These are phyloP conservation scores for Hamamelis virginiana DNA, from an alignment of 164 flowering plant species.

Conservation along the genomic window DNA sequence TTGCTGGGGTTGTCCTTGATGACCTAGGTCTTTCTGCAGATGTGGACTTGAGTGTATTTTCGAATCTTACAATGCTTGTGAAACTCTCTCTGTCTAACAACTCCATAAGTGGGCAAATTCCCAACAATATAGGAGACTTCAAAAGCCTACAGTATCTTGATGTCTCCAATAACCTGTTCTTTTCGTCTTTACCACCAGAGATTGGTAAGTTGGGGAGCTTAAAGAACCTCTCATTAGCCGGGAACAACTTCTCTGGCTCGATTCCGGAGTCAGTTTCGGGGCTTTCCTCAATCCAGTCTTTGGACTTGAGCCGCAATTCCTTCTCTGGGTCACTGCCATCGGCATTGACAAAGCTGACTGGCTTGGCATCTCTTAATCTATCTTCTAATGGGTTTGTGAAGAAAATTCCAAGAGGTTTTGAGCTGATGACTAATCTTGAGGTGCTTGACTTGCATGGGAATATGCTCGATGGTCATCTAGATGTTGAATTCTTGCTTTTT, in stretches of 20 bases:
- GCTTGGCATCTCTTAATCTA: conserved; percentile 65
- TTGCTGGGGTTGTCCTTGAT: conserved; percentile 84
- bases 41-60: conserved; percentile 74
- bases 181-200: conserved; percentile 56
- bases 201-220: conserved; percentile 61
- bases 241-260: conserved; percentile 83
- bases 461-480: conserved; percentile 61
- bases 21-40: conserved; percentile 65
- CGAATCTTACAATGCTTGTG: conserved; percentile 78
- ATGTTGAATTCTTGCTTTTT: conserved; percentile 58
- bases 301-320: conserved; percentile 82
- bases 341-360: conserved; percentile 51
- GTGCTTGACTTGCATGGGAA: conserved; percentile 87
- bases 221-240: conserved; percentile 73
- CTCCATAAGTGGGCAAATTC: conserved; percentile 66
- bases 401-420: conserved; percentile 73
- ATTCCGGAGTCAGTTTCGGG: conserved; percentile 68
- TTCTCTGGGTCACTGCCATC: conserved; percentile 73
- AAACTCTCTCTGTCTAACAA: conserved; percentile 88
- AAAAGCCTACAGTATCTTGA: conserved; percentile 69
- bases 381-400: conserved; percentile 61
- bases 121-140: conserved; percentile 53
- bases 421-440: conserved; percentile 45
- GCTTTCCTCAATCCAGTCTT: conserved; percentile 54
- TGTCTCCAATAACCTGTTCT: conserved; percentile 74